These are phyloP conservation scores for Lachnellula arida DNA, from an alignment of 2,329 filamentous ascomycete species.

Conservation along the genomic window DNA sequence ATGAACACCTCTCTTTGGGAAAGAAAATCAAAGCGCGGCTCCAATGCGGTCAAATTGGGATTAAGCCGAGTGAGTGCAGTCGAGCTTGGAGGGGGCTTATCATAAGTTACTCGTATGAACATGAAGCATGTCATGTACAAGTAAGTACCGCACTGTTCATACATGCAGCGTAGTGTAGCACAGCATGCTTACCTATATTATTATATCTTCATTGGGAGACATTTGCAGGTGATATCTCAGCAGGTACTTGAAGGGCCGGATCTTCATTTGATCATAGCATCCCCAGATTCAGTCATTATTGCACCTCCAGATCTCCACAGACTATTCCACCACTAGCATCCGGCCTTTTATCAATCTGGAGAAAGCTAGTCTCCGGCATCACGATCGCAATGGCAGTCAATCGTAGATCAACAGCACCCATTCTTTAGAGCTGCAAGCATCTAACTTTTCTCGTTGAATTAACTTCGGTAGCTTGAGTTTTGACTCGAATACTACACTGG, in stretches of 20 bases:
- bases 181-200: not conserved
- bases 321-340: not conserved
- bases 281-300: not conserved
- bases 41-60: not conserved
- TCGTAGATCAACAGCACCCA: not conserved
- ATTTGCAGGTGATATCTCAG: not conserved
- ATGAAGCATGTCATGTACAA: not conserved
- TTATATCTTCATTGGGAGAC: not conserved
- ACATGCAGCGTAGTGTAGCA: not conserved
- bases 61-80: too few species aligned
- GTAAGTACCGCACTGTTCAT: not conserved
- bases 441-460: not conserved
- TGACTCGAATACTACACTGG: not conserved
- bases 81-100: too few species aligned
- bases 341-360: not conserved
- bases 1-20: not conserved
- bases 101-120: not conserved
- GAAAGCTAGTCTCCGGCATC: not conserved
- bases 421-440: not conserved
- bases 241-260: not conserved
- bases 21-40: not conserved
- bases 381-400: not conserved
- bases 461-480: not conserved
- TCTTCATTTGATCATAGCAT: not conserved
- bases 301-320: conserved; percentile 1